A percentile compares a stretch with the other conserved stretches of the same genome.
Evolutionary conservation across 352 stramenopile genomes (phyloP).

Genomic region (Globisporangium acanthophoron): DNA sequence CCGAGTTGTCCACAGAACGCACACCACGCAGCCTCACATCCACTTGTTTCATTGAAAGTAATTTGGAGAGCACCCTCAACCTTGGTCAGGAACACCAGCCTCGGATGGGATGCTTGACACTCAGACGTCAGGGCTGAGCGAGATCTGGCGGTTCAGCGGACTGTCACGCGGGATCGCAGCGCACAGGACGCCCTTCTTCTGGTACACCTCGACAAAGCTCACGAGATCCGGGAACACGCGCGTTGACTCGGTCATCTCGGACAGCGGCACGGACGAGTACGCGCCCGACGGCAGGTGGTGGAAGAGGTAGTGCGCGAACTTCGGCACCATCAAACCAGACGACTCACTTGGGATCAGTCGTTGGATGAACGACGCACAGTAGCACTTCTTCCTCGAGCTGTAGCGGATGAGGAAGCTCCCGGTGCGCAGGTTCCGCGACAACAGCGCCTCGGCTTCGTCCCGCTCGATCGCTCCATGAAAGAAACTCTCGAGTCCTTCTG

Average conservation of each 20-base stretch:
- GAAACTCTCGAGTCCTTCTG: constrained; percentile 64
- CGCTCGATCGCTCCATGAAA: constrained; percentile 73
- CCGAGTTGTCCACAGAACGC: too few relatives aligned
- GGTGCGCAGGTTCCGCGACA: constrained; percentile 18
- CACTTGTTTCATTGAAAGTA: too few relatives aligned
- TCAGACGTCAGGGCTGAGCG: constrained; percentile 14
- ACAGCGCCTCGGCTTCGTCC: constrained; percentile 37
- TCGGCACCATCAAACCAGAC: constrained; percentile 8
- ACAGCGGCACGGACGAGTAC: constrained; percentile 51
- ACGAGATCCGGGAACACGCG: constrained; percentile 59
- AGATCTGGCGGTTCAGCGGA: constrained; percentile 60
- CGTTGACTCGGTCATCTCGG: constrained; percentile 46
- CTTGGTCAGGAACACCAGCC: too few relatives aligned
- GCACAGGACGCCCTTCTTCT: constrained; percentile 57
- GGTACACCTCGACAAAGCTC: constrained; percentile 73
- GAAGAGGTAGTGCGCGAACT: constrained; percentile 69
- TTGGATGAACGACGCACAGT: constrained; percentile 70
- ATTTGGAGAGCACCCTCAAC: too few relatives aligned
- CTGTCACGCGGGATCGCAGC: constrained; percentile 37
- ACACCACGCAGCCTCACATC: too few relatives aligned
- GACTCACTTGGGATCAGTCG: constrained; percentile 27
- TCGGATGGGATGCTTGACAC: neutral
- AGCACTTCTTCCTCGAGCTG: constrained; percentile 48
- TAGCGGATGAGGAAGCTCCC: constrained; percentile 79
- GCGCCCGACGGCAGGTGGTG: constrained; percentile 57